phyloP scores from a whole-genome alignment of 2,329 filamentous ascomycete species.

The Neocucurbitaria cava region DNA sequence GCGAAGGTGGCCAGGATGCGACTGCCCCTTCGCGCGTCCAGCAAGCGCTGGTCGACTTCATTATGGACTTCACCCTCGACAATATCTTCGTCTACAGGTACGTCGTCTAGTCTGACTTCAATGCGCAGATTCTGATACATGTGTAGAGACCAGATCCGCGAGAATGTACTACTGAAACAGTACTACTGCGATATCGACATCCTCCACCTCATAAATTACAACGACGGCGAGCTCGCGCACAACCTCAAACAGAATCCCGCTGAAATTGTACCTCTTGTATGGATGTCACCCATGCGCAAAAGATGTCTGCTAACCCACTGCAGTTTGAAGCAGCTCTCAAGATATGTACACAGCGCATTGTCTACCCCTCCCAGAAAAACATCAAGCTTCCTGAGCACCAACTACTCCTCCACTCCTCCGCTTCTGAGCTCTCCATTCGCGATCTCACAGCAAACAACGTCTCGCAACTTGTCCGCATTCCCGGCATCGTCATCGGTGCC shows the following conservation, averaged over 20 bases:
- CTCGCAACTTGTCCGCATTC: slow-evolving; percentile 92
- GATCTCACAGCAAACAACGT: slow-evolving; percentile 93
- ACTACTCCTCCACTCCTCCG: slow-evolving; percentile 90
- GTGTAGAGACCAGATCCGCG: slow-evolving; percentile 85
- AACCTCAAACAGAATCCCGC: slow-evolving; percentile 86
- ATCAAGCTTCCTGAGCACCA: slow-evolving; percentile 86
- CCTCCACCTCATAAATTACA: slow-evolving; percentile 92
- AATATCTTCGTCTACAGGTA: slow-evolving; percentile 92
- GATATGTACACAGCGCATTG: slow-evolving; percentile 90
- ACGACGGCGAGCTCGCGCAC: slow-evolving; percentile 88
- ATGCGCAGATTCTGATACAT: slow-evolving; percentile 40
- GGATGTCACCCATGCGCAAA: slow-evolving; percentile 29
- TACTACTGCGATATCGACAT: slow-evolving; percentile 98
- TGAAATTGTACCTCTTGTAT: slow-evolving; percentile 88
- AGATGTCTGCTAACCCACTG: slow-evolving; percentile 18
- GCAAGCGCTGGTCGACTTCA: slow-evolving; percentile 83
- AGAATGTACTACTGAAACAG: slow-evolving; percentile 92
- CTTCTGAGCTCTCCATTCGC: slow-evolving; percentile 89
- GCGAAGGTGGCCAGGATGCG: slow-evolving; percentile 41
- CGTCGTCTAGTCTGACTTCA: background rate
- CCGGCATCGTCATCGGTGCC: slow-evolving; percentile 96
- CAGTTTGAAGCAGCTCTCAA: slow-evolving; percentile 92
- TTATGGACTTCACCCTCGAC: slow-evolving; percentile 91
- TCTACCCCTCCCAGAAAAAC: slow-evolving; percentile 76
- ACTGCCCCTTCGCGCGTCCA: slow-evolving; percentile 62